Percentiles rank a stretch among this genome's conserved stretches.
These are phyloP conservation scores for Cystobasidiaceae sp. DNA, from an alignment of 1,284 basidiomycete genomes.

Conservation along the genomic window DNA sequence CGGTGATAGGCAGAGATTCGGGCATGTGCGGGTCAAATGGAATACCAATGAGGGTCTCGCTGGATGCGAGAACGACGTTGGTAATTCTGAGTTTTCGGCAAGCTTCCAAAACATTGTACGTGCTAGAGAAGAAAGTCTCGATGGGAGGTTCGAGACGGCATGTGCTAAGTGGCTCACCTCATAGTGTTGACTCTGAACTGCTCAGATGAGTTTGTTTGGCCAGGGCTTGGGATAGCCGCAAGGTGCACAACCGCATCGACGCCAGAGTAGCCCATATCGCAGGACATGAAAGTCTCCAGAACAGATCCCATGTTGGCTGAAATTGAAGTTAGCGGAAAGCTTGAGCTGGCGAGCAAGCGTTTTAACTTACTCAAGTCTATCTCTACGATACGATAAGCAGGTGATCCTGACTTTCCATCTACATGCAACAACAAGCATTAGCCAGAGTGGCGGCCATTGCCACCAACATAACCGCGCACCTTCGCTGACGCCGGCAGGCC, in stretches of 20 bases:
- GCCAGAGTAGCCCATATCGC: slow-evolving; percentile 46
- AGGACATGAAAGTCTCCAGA: slow-evolving; percentile 39
- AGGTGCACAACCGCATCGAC: slow-evolving; percentile 48
- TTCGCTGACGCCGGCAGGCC: slow-evolving; percentile 25
- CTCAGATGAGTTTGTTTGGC: slow-evolving; percentile 43
- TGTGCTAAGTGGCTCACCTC: too few relatives aligned
- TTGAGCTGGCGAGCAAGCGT: background rate
- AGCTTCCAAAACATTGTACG: slow-evolving; percentile 49
- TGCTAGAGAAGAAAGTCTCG: slow-evolving; percentile 28
- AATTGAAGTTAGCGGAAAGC: background rate
- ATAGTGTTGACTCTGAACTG: slow-evolving; percentile 47
- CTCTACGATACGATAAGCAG: slow-evolving; percentile 28
- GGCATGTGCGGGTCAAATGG: slow-evolving; percentile 46
- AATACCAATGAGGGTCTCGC: slow-evolving; percentile 48
- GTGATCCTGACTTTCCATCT: slow-evolving; percentile 31
- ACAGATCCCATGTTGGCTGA: slow-evolving; percentile 30
- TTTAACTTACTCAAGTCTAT: slow-evolving; percentile 23
- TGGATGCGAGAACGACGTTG: slow-evolving; percentile 46
- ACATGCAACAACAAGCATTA: background rate
- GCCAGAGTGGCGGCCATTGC: too few relatives aligned
- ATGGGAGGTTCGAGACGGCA: too few relatives aligned
- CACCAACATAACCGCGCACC: background rate
- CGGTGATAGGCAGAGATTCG: slow-evolving; percentile 45
- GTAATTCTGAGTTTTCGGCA: slow-evolving; percentile 45
- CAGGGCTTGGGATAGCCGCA: slow-evolving; percentile 48